A percentile compares a stretch with the other conserved stretches of the same genome.
phyloP scores from a whole-genome alignment of 352 stramenopile species.

The Globisporangium paroecandrum region DNA sequence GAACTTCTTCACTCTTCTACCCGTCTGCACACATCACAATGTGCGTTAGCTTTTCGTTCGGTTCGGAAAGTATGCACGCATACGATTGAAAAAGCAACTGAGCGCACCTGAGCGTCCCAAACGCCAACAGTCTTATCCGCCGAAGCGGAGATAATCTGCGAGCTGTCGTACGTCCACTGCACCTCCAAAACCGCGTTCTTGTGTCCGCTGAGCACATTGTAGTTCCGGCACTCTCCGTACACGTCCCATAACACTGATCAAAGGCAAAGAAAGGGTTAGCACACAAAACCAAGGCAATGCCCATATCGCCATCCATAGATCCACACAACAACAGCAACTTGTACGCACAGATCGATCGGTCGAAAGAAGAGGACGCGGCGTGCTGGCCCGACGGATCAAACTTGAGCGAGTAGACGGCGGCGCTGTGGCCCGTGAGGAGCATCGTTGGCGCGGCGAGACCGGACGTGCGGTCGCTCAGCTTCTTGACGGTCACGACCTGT shows the following conservation, averaged over 20 bases:
- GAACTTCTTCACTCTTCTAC: slow-evolving; percentile 80
- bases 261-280: background rate
- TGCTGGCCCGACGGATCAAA: slow-evolving; percentile 76
- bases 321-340: background rate
- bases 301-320: background rate
- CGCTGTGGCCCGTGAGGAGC: slow-evolving; percentile 74
- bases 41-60: background rate
- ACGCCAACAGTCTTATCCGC: slow-evolving; percentile 92
- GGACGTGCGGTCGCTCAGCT: slow-evolving; percentile 58
- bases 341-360: slow-evolving; percentile 56
- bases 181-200: slow-evolving; percentile 95
- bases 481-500: slow-evolving; percentile 52
- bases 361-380: slow-evolving; percentile 67
- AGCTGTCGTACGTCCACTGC: slow-evolving; percentile 89
- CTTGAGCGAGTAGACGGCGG: slow-evolving; percentile 75
- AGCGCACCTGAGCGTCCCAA: slow-evolving; percentile 64
- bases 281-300: background rate
- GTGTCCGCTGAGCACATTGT: slow-evolving; percentile 91
- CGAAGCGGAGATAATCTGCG: slow-evolving; percentile 86
- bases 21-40: slow-evolving; percentile 58
- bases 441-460: slow-evolving; percentile 67
- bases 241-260: slow-evolving; percentile 86
- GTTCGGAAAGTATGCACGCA: background rate
- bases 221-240: slow-evolving; percentile 90
- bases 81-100: background rate